Evolutionary conservation across 2,329 filamentous ascomycete genomes (phyloP).

Genomic region (Rhynchosporium agropyri): DNA sequence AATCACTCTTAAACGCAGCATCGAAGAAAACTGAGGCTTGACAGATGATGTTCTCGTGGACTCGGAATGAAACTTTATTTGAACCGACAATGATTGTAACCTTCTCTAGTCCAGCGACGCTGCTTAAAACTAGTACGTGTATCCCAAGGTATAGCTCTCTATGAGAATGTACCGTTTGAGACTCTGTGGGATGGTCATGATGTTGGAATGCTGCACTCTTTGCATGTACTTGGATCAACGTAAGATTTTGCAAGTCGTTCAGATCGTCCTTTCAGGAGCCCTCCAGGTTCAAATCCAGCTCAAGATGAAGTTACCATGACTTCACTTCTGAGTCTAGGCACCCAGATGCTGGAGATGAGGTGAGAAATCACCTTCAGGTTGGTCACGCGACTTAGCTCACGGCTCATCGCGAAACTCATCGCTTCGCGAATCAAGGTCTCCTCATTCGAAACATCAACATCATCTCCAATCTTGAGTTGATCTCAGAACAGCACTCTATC

Average conservation of each 20-base stretch:
- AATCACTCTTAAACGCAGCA: slow-evolving; percentile 4
- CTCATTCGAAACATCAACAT: neutral
- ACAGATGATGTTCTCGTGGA: neutral
- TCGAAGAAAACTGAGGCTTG: slow-evolving; percentile 4
- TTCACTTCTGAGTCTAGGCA: neutral
- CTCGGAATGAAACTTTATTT: neutral
- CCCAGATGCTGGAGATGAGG: neutral
- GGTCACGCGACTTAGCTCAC: neutral
- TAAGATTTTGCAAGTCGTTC: neutral
- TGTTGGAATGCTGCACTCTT: neutral
- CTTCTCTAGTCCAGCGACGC: neutral
- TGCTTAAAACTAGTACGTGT: neutral
- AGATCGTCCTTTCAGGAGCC: neutral
- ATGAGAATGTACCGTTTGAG: neutral
- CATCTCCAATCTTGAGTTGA: neutral
- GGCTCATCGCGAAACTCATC: neutral
- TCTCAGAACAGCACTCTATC: neutral
- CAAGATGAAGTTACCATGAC: neutral
- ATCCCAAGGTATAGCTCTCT: too few species aligned
- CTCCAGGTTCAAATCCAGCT: neutral
- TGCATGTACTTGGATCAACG: neutral
- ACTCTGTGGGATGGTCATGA: slow-evolving; percentile 1
- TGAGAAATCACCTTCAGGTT: neutral
- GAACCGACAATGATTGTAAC: neutral
- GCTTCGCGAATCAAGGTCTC: neutral